These are phyloP conservation scores for Cnidoscolus chayamansa DNA, from an alignment of 441 rosid species.

Conservation along the genomic window DNA sequence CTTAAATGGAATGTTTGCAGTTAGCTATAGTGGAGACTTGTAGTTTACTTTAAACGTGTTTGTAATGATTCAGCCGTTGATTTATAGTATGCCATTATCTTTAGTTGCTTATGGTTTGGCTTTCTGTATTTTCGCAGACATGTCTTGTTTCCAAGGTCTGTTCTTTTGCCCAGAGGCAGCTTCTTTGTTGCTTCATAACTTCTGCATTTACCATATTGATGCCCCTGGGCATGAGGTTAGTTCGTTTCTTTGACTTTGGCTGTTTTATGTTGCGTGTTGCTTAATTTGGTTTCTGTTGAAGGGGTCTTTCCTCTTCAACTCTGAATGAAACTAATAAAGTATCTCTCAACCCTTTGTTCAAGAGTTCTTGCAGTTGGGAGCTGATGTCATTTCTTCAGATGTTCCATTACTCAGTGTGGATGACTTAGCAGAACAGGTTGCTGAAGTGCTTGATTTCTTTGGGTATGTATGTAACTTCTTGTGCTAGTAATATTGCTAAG, in stretches of 20 bases:
- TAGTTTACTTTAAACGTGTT: too few relatives aligned
- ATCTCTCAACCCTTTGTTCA: conserved; percentile 40
- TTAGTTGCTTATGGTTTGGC: not conserved
- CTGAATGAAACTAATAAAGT: conserved; percentile 31
- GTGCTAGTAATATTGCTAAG: not conserved
- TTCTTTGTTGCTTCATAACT: conserved; percentile 71
- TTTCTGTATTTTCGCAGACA: conserved; percentile 37
- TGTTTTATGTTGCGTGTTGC: not conserved
- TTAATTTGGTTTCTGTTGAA: not conserved
- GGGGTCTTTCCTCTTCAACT: not conserved
- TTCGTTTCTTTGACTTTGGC: conserved; percentile 24
- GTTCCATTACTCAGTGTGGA: conserved; percentile 58
- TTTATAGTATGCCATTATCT: not conserved
- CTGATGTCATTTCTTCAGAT: conserved; percentile 63
- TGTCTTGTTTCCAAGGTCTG: conserved; percentile 77
- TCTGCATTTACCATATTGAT: conserved; percentile 85
- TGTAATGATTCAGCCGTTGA: not conserved
- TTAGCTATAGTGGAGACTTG: too few relatives aligned
- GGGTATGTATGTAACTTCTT: conserved; percentile 36
- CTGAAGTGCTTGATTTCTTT: conserved; percentile 73
- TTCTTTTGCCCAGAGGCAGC: conserved; percentile 75
- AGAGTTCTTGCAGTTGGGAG: conserved; percentile 81
- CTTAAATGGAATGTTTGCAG: too few relatives aligned
- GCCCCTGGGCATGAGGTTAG: conserved; percentile 93
- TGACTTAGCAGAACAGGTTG: conserved; percentile 71